Evolutionary conservation across 2,329 filamentous ascomycete genomes (phyloP), one percentile per base, ranked within the genome.

Genomic region (Penicillium sclerotigenum): DNA sequence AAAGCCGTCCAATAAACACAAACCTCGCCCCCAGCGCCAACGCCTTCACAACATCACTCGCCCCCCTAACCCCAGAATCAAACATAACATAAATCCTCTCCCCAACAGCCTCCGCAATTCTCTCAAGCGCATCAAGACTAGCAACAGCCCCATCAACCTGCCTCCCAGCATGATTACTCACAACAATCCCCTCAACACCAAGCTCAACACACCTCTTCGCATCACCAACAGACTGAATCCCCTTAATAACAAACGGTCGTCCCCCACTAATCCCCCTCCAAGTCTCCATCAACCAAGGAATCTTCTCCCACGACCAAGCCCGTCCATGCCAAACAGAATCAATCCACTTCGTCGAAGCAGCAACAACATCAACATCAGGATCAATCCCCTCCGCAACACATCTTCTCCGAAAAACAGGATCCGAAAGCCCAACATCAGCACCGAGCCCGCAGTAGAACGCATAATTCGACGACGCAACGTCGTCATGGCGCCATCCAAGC

Each of bases 91-190:
- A 78, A 4, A 70, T 75, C 51, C 77, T 73, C 58, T 80, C 75
- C 0, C 80, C 80, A 14, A 83, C 78, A 14, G 79, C 79, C 71
- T 70, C 73, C 2, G 78, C 79, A 54, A 87, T 86, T 56, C 79
- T 80, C 72, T 86, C 82, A 59, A 86, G 63, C 1, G 82, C 82
- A 66, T 87, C 84, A 48, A 87, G 68, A 64, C 79, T 83, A 13
- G 79, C 83, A 54, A 83, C 75, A 3, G 83, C 83, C 0, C 83
- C 83, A 61, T 86, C 84, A 2, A 86, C 81, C 69, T 87, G 83
- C 20, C 87, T 72, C 0, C 87, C 87, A 1, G 87, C 88, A 68
- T 91, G 88, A 62, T 91, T 91, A 14, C 80, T 83, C 1, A 90
- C 76, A 1, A 90, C 80, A 46, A 91, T 87, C 0, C 84, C 87